Percentiles rank a stretch among this genome's conserved stretches.
phyloP scores from a whole-genome alignment of 1,284 basidiomycete genomes.

The Apiotrichum porosum region DNA sequence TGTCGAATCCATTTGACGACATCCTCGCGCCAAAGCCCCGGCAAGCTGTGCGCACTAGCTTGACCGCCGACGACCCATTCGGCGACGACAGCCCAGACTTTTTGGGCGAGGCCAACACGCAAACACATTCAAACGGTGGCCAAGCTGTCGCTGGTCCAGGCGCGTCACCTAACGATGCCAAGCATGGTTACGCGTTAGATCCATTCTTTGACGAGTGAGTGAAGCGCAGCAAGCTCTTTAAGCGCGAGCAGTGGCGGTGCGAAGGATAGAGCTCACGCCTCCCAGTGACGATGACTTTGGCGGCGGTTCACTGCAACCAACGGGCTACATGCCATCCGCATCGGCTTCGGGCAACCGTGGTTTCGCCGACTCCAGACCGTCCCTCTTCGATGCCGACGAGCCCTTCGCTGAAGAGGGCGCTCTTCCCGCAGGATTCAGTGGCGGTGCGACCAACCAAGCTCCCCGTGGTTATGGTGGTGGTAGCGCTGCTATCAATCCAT shows the following conservation, averaged over 20 bases:
- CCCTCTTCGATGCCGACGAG: conserved; percentile 23
- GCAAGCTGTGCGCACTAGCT: conserved; percentile 11
- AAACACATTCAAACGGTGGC: background rate
- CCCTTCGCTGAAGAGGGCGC: conserved; percentile 33
- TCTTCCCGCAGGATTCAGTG: conserved; percentile 10
- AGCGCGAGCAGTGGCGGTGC: too few relatives aligned
- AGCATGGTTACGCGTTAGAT: conserved; percentile 41
- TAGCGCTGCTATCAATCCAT: conserved; percentile 20
- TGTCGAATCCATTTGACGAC: conserved; percentile 46
- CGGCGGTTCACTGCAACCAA: conserved; percentile 18
- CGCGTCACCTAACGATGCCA: background rate
- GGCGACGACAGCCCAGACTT: conserved; percentile 23
- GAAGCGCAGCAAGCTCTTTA: too few relatives aligned
- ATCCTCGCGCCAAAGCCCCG: conserved; percentile 37
- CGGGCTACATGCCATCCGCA: conserved; percentile 34
- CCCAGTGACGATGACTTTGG: conserved; percentile 45
- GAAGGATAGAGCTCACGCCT: too few relatives aligned
- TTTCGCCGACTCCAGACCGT: conserved; percentile 28
- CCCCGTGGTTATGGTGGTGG: background rate
- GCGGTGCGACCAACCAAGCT: background rate
- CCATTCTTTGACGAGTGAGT: conserved; percentile 50
- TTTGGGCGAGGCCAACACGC: conserved; percentile 1
- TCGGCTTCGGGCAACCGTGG: conserved; percentile 11
- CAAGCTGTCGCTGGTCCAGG: background rate
- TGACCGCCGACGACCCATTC: conserved; percentile 35